Conservation (phyloP, 768 basidiomycete genomes). For the Russula griseocarnosa region DNA sequence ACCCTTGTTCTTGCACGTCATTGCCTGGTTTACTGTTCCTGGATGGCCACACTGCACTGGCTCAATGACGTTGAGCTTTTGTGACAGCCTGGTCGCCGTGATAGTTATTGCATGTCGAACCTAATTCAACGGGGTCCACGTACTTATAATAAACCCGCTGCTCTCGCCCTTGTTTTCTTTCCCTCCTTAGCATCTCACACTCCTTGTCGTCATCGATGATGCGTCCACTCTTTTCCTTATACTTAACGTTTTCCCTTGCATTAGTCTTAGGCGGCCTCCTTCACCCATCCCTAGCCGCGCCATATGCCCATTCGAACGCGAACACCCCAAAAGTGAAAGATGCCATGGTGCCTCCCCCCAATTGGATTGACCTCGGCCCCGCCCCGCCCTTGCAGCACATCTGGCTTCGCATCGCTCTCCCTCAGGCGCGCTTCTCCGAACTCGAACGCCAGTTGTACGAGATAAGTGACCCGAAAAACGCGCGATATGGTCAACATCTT, state of each 20-base stretch:
- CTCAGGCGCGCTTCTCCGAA: constrained; percentile 29
- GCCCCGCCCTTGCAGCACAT: constrained; percentile 48
- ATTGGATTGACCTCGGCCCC: constrained; percentile 45
- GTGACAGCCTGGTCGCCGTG: neutral
- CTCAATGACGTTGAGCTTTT: neutral
- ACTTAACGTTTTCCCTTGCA: neutral
- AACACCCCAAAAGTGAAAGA: constrained; percentile 19
- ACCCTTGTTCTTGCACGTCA: neutral
- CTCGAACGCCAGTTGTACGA: constrained; percentile 31
- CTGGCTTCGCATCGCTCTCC: constrained; percentile 41
- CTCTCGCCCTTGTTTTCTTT: neutral
- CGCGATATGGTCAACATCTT: constrained; percentile 40
- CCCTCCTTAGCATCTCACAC: neutral
- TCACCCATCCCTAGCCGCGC: constrained; percentile 8
- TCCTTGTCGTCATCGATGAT: constrained; percentile 1
- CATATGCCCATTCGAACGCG: neutral
- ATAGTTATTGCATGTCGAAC: neutral
- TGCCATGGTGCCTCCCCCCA: constrained; percentile 38
- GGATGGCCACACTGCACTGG: no score
- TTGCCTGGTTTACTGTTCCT: neutral
- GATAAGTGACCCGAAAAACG: constrained; percentile 28
- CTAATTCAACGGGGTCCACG: neutral
- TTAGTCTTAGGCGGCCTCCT: constrained; percentile 4
- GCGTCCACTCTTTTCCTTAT: constrained; percentile 19
- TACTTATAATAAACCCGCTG: neutral